A percentile compares a stretch with the other conserved stretches of the same genome.
Evolutionary conservation across 2,329 filamentous ascomycete genomes (phyloP).

Genomic region (Aspergillus sp.): DNA sequence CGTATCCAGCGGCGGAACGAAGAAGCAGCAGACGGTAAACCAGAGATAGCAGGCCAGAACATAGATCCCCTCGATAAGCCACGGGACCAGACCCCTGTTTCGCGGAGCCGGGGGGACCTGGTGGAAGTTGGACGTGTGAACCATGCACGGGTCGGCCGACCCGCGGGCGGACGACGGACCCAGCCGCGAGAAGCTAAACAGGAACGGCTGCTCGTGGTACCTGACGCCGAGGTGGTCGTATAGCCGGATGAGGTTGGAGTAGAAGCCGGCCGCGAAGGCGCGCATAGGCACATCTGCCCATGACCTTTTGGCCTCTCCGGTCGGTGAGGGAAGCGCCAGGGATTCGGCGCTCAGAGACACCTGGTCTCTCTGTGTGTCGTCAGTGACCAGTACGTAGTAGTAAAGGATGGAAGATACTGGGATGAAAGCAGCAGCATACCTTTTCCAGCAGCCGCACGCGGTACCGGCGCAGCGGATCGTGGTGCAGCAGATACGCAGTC

Average conservation of each 20-base stretch:
- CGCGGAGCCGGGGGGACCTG: slow-evolving; percentile 37
- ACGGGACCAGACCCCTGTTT: slow-evolving; percentile 24
- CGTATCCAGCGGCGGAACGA: slow-evolving; percentile 26
- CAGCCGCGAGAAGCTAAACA: slow-evolving; percentile 43
- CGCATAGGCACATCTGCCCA: slow-evolving; percentile 45
- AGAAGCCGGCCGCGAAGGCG: slow-evolving; percentile 45
- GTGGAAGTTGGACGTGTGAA: slow-evolving; percentile 48
- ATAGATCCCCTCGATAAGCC: slow-evolving; percentile 38
- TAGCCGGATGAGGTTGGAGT: slow-evolving; percentile 47
- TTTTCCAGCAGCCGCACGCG: slow-evolving; percentile 38
- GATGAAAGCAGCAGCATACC: too few relatives aligned
- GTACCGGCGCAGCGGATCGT: slow-evolving; percentile 33
- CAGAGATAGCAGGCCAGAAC: slow-evolving; percentile 44
- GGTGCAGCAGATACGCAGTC: slow-evolving; percentile 37
- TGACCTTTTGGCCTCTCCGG: slow-evolving; percentile 5
- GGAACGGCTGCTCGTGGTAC: slow-evolving; percentile 43
- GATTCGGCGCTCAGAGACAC: slow-evolving; percentile 4
- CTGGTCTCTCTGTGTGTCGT: slow-evolving; percentile 1
- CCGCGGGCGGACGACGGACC: slow-evolving; percentile 3
- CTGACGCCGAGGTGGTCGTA: slow-evolving; percentile 46
- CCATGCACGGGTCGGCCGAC: slow-evolving; percentile 38
- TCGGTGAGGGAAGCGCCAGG: background rate
- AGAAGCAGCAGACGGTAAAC: slow-evolving; percentile 46
- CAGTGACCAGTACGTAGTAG: too few relatives aligned
- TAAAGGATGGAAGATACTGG: too few relatives aligned